Percentiles rank a stretch among this genome's conserved stretches.
These are phyloP conservation scores for Eruca vesicaria DNA, from an alignment of 441 rosid genomes.

Conservation along the genomic window DNA sequence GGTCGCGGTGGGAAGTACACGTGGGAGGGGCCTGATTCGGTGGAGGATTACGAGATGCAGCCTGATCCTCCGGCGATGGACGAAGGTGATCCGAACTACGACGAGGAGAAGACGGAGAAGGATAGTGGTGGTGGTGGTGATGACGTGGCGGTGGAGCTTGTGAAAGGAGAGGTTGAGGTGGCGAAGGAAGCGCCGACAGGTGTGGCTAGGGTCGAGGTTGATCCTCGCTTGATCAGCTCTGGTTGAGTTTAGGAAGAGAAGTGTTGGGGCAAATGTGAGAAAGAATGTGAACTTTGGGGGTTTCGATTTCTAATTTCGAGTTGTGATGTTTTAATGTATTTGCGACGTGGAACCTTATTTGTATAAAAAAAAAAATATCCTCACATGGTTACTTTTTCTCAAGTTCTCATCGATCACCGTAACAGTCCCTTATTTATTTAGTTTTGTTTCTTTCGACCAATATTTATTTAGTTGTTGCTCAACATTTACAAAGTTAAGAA, in stretches of 20 bases:
- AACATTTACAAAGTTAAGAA: too few species aligned
- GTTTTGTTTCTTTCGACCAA: too few species aligned
- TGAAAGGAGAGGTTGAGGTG: slow-evolving; percentile 60
- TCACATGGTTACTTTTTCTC: background rate
- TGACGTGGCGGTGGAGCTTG: slow-evolving; percentile 47
- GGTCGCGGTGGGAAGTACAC: slow-evolving; percentile 88
- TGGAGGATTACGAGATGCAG: slow-evolving; percentile 51
- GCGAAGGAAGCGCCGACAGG: slow-evolving; percentile 53
- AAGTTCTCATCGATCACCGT: background rate
- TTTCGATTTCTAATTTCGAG: background rate
- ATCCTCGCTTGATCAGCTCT: slow-evolving; percentile 38
- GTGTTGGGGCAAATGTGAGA: background rate
- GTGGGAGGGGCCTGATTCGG: slow-evolving; percentile 68
- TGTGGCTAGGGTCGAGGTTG: slow-evolving; percentile 59
- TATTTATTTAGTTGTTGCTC: too few species aligned
- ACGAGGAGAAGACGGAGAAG: slow-evolving; percentile 41
- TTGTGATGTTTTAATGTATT: background rate
- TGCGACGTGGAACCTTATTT: background rate
- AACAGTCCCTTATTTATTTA: too few species aligned
- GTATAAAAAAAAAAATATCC: background rate
- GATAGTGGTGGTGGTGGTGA: background rate
- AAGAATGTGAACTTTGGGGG: background rate
- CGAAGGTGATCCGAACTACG: slow-evolving; percentile 76
- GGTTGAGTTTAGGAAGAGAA: background rate
- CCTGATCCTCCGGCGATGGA: slow-evolving; percentile 63